Conservation (phyloP, 495 filamentous ascomycete genomes). For the Terfezia boudieri region DNA sequence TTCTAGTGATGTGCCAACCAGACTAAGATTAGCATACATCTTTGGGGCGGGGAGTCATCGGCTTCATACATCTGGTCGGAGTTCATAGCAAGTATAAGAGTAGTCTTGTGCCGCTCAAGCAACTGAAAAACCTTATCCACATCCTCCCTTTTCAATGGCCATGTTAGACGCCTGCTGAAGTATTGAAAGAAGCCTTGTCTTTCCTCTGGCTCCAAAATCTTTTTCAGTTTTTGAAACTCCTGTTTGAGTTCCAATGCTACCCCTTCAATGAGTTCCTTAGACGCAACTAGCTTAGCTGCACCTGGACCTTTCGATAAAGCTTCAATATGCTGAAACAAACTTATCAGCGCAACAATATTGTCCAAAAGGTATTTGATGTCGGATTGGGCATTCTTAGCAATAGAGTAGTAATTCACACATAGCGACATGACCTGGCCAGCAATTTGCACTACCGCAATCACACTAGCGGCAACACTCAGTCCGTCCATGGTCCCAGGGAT, state of each 20-base stretch:
- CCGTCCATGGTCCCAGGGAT: constrained; percentile 4
- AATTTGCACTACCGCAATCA: constrained; percentile 22
- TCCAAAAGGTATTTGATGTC: constrained; percentile 20
- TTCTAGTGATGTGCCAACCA: too few species aligned
- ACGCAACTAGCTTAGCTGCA: neutral
- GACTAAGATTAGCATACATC: too few species aligned
- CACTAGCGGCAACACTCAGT: neutral
- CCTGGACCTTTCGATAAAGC: neutral
- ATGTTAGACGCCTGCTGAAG: neutral
- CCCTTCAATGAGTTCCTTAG: neutral
- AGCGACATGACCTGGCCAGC: constrained; percentile 15
- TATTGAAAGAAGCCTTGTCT: neutral
- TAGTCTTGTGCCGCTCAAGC: too few species aligned
- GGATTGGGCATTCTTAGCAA: constrained; percentile 20
- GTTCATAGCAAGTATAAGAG: too few species aligned
- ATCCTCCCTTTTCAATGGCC: too few species aligned
- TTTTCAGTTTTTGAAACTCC: constrained; percentile 3
- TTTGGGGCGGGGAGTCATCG: too few species aligned
- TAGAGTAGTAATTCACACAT: constrained; percentile 16
- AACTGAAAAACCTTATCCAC: too few species aligned
- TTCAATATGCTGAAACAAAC: constrained; percentile 11
- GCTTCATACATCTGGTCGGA: too few species aligned
- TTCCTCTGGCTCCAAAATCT: constrained; percentile 2
- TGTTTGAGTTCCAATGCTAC: constrained; percentile 5
- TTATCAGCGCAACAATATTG: constrained; percentile 10